A percentile compares a stretch with the other conserved stretches of the same genome.
Evolutionary conservation across 2,329 filamentous ascomycete genomes (phyloP).

Genomic region (Aspergillus pseudoglaucus): DNA sequence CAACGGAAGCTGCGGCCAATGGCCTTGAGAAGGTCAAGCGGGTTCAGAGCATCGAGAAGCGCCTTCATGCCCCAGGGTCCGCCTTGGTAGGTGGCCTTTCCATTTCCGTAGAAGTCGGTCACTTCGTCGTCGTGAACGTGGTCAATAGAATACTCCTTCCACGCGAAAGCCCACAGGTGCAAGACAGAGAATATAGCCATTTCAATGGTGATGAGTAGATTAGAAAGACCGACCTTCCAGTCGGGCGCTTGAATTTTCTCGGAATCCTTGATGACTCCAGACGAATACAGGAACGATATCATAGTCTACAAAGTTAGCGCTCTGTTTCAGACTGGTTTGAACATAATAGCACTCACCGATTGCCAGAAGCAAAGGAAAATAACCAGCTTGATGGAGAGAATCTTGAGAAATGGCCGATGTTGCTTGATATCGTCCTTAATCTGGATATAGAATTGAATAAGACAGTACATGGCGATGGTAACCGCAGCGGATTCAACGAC

Average conservation of each 20-base stretch:
- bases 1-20: constrained; percentile 71
- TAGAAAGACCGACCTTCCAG: constrained; percentile 73
- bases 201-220: constrained; percentile 70
- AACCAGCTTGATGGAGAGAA: constrained; percentile 80
- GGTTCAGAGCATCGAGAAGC: constrained; percentile 65
- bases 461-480: constrained; percentile 77
- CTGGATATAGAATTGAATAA: constrained; percentile 82
- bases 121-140: constrained; percentile 43
- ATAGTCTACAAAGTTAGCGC: constrained; percentile 36
- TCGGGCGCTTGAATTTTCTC: constrained; percentile 63
- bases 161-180: constrained; percentile 78
- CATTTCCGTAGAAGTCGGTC: constrained; percentile 35
- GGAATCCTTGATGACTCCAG: constrained; percentile 58
- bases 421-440: constrained; percentile 61
- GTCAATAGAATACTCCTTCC: constrained; percentile 57
- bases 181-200: constrained; percentile 75
- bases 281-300: constrained; percentile 57
- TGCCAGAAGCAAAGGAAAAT: constrained; percentile 94
- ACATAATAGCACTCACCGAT: constrained; percentile 32
- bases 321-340: background rate
- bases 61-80: constrained; percentile 61
- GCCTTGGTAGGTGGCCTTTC: constrained; percentile 53
- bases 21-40: constrained; percentile 77
- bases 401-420: constrained; percentile 70
- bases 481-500: constrained; percentile 66